A percentile compares a stretch with the other conserved stretches of the same genome.
Conservation (phyloP, 371 early-diverging fungal species). For the Entomophthora muscae region DNA sequence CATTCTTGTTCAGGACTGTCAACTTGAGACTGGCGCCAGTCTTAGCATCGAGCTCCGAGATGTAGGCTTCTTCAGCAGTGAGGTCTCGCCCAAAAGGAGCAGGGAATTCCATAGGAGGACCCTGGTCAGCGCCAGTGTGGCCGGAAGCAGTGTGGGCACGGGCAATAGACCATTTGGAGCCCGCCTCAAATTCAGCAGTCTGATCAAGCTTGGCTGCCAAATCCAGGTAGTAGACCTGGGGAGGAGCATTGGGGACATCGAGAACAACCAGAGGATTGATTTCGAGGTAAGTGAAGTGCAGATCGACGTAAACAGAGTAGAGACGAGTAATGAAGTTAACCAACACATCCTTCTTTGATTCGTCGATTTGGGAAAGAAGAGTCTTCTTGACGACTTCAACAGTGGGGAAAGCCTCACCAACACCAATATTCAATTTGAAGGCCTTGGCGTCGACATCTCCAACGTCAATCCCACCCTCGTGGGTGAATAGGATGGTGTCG, state of each 20-base stretch:
- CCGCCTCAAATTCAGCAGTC: slow-evolving; percentile 92
- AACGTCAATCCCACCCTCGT: slow-evolving; percentile 94
- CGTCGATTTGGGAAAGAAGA: slow-evolving; percentile 42
- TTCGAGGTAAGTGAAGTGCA: slow-evolving; percentile 95
- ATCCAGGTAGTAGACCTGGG: slow-evolving; percentile 79
- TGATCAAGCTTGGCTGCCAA: slow-evolving; percentile 96
- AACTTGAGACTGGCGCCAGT: slow-evolving; percentile 95
- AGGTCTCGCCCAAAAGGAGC: slow-evolving; percentile 95
- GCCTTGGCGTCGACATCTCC: slow-evolving; percentile 98
- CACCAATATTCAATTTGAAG: slow-evolving; percentile 53
- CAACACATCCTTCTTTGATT: slow-evolving; percentile 63
- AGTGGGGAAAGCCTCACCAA: slow-evolving; percentile 40
- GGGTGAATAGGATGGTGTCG: slow-evolving; percentile 87
- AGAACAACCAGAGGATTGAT: slow-evolving; percentile 95
- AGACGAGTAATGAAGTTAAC: slow-evolving; percentile 80
- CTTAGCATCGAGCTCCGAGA: slow-evolving; percentile 92
- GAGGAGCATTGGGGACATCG: slow-evolving; percentile 23
- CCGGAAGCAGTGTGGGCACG: slow-evolving; percentile 20
- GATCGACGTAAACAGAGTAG: slow-evolving; percentile 83
- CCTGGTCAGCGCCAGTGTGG: slow-evolving; percentile 35
- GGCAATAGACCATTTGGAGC: slow-evolving; percentile 74
- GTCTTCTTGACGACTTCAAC: slow-evolving; percentile 41
- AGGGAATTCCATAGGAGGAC: slow-evolving; percentile 91
- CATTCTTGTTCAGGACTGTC: slow-evolving; percentile 83
- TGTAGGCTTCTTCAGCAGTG: slow-evolving; percentile 91